These are phyloP conservation scores for Mucor irregularis DNA, from an alignment of 371 early-diverging fungal genomes.

Conservation along the genomic window DNA sequence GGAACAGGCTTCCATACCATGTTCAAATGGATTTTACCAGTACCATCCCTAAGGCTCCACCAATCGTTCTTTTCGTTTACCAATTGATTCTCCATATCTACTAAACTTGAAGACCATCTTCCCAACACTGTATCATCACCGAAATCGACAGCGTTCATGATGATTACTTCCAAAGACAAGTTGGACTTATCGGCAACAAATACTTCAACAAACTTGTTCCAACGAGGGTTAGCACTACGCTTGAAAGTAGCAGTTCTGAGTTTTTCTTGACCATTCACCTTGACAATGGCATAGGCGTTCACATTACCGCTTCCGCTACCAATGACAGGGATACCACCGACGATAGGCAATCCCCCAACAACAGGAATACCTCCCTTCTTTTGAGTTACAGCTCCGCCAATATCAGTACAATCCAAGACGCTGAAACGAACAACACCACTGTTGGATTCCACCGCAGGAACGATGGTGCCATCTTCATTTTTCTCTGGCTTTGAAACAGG, in stretches of 20 bases:
- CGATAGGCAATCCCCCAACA: constrained; percentile 24
- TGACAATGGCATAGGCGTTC: constrained; percentile 39
- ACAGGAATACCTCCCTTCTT: constrained; percentile 25
- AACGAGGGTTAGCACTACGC: constrained; percentile 41
- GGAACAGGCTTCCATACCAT: constrained; percentile 49
- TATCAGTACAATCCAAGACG: constrained; percentile 41
- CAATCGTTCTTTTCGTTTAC: constrained; percentile 43
- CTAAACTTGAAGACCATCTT: constrained; percentile 21
- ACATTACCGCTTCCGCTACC: constrained; percentile 15
- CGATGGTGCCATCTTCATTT: constrained; percentile 31
- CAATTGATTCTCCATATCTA: constrained; percentile 24
- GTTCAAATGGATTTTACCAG: constrained; percentile 44
- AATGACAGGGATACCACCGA: constrained; percentile 23
- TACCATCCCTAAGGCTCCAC: constrained; percentile 35
- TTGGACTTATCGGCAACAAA: constrained; percentile 31
- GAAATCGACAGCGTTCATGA: constrained; percentile 28
- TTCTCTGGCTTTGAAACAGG: constrained; percentile 31
- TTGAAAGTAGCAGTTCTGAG: constrained; percentile 31
- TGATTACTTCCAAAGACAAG: constrained; percentile 11
- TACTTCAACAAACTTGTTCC: constrained; percentile 37
- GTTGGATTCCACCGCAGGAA: constrained; percentile 29
- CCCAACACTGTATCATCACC: constrained; percentile 26
- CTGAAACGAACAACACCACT: constrained; percentile 43
- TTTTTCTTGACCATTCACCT: constrained; percentile 34
- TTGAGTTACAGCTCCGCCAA: constrained; percentile 19